Evolutionary conservation across 352 stramenopile genomes (phyloP), one percentile per base, ranked within the genome.

Genomic region (Phytopythium sindhum): DNA sequence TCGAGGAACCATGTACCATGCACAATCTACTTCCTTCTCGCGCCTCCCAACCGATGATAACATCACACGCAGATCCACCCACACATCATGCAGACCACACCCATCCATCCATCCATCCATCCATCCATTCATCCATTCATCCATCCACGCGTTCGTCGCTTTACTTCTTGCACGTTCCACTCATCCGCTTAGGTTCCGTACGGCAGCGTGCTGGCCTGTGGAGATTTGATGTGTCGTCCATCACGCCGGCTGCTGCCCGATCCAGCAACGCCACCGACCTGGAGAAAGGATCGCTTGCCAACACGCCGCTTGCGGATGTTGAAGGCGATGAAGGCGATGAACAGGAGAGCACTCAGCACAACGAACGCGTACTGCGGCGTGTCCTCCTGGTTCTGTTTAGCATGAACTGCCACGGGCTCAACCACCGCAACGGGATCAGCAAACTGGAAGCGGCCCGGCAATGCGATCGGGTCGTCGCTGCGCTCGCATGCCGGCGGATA

Each of bases 401-500:
- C n/a, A n/a, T 28, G 21, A 9, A 33, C n/a, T 14, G 21, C 33
- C n/a, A 59, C 33, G 14, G 53, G 53, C 11, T 47, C 29, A n/a
- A 29, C 33, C 33, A 47, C 21, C 17, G 33, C 29, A 4, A 9
- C 53, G 0, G 19, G 8, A 4, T 33, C 53, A 17, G 53, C 31
- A 19, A 59, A n/a, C 21, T 41, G 50, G 35, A 42, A 50, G 14
- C 19, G n/a, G 12, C 55, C 39, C 3, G 39, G 55, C 11, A 24
- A 23, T 5, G 15, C 61, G 21, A 87, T 82, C 1, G 60, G 47
- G 33, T 75, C 74, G 57, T 80, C 78, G 1, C 61, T 69, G 24
- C 78, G 78, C 57, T 75, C 76, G 60, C 78, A 87, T 52, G 70
- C 74, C 7, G 78, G 78, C 2, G 58, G 37, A 2, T 54, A 65